These are phyloP conservation scores for Talaromyces marneffei DNA, from an alignment of 2,329 filamentous ascomycete genomes.

Conservation along the genomic window DNA sequence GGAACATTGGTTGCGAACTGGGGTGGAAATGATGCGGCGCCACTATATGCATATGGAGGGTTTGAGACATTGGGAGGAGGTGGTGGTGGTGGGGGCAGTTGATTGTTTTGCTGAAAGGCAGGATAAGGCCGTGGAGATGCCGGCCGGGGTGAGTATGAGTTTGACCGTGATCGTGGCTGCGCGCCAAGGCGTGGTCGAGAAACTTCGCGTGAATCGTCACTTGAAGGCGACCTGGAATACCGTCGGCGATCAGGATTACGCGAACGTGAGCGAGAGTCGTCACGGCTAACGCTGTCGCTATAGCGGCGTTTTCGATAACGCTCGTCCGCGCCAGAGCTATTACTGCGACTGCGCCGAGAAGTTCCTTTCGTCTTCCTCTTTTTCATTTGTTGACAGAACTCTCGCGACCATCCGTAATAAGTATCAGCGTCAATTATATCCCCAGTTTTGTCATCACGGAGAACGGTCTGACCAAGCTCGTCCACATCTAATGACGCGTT, in stretches of 20 bases:
- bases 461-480: slow-evolving; percentile 64
- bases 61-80: slow-evolving; percentile 15
- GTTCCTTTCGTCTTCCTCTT: slow-evolving; percentile 25
- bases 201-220: slow-evolving; percentile 18
- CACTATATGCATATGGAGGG: slow-evolving; percentile 8
- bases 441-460: slow-evolving; percentile 61
- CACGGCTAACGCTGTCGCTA: slow-evolving; percentile 31
- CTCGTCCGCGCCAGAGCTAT: slow-evolving; percentile 27
- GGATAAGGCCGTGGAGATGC: slow-evolving; percentile 18
- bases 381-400: slow-evolving; percentile 78
- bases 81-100: slow-evolving; percentile 9
- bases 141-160: slow-evolving; percentile 30
- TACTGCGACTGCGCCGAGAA: slow-evolving; percentile 39
- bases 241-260: slow-evolving; percentile 17
- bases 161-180: slow-evolving; percentile 24
- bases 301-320: slow-evolving; percentile 35
- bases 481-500: slow-evolving; percentile 59
- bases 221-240: slow-evolving; percentile 27
- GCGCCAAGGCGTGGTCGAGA: neutral
- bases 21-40: slow-evolving; percentile 13
- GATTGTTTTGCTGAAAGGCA: slow-evolving; percentile 15
- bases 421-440: slow-evolving; percentile 62
- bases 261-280: slow-evolving; percentile 26
- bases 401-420: slow-evolving; percentile 82
- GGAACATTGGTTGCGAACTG: slow-evolving; percentile 17